Evolutionary conservation across 345 rosid species (phyloP).

Genomic region (Sonneratia caseolaris): DNA sequence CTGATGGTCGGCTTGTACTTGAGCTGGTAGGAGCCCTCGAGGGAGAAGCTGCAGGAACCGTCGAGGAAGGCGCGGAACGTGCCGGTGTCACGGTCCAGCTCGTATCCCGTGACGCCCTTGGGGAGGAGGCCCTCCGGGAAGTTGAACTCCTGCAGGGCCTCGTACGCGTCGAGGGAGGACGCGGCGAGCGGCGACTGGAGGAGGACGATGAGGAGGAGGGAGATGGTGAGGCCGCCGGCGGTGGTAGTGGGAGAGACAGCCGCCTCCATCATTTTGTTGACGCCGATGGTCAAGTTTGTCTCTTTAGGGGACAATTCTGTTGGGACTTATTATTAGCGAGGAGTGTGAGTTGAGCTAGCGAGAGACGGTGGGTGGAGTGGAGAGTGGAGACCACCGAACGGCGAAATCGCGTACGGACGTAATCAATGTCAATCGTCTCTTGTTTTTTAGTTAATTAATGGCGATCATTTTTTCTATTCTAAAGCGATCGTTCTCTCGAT

Average conservation of each 20-base stretch:
- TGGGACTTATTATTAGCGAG: no score
- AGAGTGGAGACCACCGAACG: no score
- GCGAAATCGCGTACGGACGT: no score
- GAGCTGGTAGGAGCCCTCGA: slow-evolving; percentile 80
- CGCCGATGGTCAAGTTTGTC: no score
- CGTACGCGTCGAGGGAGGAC: slow-evolving; percentile 34
- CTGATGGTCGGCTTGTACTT: slow-evolving; percentile 64
- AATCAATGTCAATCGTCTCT: no score
- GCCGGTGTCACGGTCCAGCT: slow-evolving; percentile 53
- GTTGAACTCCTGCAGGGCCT: slow-evolving; percentile 49
- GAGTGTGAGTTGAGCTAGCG: no score
- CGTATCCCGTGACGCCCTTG: slow-evolving; percentile 48
- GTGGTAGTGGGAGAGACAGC: neutral
- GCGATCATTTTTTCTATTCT: no score
- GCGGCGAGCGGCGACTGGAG: neutral
- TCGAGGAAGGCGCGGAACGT: slow-evolving; percentile 46
- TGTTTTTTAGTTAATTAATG: no score
- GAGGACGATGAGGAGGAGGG: slow-evolving; percentile 13
- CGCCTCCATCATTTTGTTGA: neutral
- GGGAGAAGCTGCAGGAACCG: slow-evolving; percentile 72
- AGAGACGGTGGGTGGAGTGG: no score
- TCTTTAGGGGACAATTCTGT: no score
- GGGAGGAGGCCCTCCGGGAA: slow-evolving; percentile 87
- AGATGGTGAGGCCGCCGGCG: slow-evolving; percentile 3
- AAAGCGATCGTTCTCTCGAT: no score